A percentile compares a stretch with the other conserved stretches of the same genome.
These are phyloP conservation scores for Plenodomus tracheiphilus DNA, from an alignment of 2,329 filamentous ascomycete genomes.

Conservation along the genomic window DNA sequence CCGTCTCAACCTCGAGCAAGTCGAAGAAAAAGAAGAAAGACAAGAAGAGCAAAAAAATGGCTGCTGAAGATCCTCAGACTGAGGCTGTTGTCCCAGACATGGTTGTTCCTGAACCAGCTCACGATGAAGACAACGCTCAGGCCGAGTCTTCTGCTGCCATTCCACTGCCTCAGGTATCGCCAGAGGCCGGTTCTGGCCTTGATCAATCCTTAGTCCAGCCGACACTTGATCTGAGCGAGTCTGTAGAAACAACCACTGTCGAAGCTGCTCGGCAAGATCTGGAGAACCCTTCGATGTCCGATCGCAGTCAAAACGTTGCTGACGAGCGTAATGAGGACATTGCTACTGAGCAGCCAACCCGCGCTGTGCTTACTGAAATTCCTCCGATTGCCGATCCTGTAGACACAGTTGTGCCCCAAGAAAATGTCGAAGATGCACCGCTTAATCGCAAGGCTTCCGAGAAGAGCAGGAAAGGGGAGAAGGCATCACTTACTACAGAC, in stretches of 20 bases:
- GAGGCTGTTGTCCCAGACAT: neutral
- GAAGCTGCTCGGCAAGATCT: neutral
- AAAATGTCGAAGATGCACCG: slow-evolving; percentile 5
- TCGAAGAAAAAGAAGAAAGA: slow-evolving; percentile 34
- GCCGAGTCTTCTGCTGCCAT: neutral
- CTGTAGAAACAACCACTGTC: neutral
- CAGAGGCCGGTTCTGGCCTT: neutral
- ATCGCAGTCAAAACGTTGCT: neutral
- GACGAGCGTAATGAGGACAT: neutral
- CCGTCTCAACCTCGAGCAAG: slow-evolving; percentile 21
- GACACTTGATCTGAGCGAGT: neutral
- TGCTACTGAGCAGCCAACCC: neutral
- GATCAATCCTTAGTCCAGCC: neutral
- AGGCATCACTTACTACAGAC: slow-evolving; percentile 17
- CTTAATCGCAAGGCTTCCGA: slow-evolving; percentile 30
- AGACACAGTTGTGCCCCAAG: neutral
- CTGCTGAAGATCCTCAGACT: slow-evolving; percentile 3
- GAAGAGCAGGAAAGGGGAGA: slow-evolving; percentile 42
- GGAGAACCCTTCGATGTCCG: neutral
- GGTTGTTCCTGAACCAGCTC: neutral
- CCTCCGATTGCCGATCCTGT: neutral
- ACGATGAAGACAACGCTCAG: neutral
- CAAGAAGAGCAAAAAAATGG: slow-evolving; percentile 30
- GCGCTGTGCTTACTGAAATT: neutral
- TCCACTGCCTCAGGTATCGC: neutral